These are phyloP conservation scores for Sordariomycetes sp. DNA, from an alignment of 2,329 filamentous ascomycete genomes.

Conservation along the genomic window DNA sequence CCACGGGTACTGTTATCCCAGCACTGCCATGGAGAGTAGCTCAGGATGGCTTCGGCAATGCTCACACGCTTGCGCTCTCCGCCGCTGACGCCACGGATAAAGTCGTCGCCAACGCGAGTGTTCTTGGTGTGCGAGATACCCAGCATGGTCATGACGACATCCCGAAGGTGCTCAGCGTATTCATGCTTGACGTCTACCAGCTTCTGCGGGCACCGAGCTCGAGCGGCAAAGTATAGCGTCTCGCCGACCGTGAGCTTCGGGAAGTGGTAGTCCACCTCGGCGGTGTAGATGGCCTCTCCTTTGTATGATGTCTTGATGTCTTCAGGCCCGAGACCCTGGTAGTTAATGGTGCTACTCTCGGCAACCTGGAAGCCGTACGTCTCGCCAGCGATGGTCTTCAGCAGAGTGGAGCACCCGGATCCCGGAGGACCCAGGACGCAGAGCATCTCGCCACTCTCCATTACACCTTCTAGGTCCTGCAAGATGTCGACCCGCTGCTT, in stretches of 20 bases:
- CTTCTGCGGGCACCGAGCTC: conserved; percentile 33
- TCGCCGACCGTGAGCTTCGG: conserved; percentile 45
- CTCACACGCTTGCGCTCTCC: conserved; percentile 29
- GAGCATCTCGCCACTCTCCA: conserved; percentile 41
- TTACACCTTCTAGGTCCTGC: conserved; percentile 33
- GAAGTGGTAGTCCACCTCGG: conserved; percentile 51
- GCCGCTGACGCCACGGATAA: conserved; percentile 36
- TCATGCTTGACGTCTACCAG: conserved; percentile 26
- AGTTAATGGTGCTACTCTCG: conserved; percentile 45
- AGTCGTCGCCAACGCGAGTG: conserved; percentile 39
- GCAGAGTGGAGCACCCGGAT: conserved; percentile 51
- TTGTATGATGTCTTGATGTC: conserved; percentile 38
- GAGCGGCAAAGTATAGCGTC: conserved; percentile 46
- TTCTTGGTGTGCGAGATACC: conserved; percentile 41
- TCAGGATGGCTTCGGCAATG: conserved; percentile 16
- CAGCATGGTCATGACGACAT: conserved; percentile 40
- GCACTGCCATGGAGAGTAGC: conserved; percentile 13
- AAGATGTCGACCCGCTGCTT: conserved; percentile 30
- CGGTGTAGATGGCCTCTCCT: conserved; percentile 56
- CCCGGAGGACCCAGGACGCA: conserved; percentile 41
- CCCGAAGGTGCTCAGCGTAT: conserved; percentile 32
- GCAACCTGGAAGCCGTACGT: conserved; percentile 51
- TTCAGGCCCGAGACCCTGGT: conserved; percentile 42
- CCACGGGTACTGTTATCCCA: conserved; percentile 37
- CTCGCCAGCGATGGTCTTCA: conserved; percentile 44